These are phyloP conservation scores for Microstegium vimineum DNA, from an alignment of 176 grass and related monocot species.

Conservation along the genomic window DNA sequence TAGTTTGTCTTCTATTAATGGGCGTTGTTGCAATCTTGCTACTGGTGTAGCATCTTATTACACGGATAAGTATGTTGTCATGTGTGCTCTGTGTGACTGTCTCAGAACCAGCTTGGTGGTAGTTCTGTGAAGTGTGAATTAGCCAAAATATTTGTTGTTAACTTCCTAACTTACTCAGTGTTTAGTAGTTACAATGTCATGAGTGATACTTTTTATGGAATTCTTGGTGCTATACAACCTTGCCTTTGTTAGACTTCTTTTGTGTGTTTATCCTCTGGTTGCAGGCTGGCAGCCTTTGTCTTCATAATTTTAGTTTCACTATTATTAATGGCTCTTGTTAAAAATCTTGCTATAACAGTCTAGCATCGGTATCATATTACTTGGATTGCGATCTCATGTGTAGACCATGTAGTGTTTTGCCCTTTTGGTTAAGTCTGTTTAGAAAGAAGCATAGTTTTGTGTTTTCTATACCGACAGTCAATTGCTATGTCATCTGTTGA, in stretches of 20 bases:
- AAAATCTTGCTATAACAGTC: neutral
- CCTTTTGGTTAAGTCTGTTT: neutral
- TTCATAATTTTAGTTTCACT: neutral
- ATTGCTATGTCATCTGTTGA: neutral
- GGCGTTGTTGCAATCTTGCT: neutral
- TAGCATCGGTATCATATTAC: slow-evolving; percentile 1
- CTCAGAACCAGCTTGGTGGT: neutral
- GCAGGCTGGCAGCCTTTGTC: too few species aligned
- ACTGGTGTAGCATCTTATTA: neutral
- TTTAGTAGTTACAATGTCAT: neutral
- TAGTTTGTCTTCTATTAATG: neutral
- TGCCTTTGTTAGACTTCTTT: neutral
- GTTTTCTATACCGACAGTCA: neutral
- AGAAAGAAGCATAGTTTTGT: neutral
- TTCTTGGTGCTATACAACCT: neutral
- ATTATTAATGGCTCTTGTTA: neutral
- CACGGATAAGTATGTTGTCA: neutral
- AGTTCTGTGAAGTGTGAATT: neutral
- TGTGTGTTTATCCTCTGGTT: neutral
- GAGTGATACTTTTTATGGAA: neutral
- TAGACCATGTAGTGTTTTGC: neutral
- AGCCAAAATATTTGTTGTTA: neutral
- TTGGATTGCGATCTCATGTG: neutral
- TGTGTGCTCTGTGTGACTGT: neutral
- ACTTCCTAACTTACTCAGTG: neutral